Conservation (phyloP, 495 filamentous ascomycete genomes). For the Aspergillus egyptiacus region DNA sequence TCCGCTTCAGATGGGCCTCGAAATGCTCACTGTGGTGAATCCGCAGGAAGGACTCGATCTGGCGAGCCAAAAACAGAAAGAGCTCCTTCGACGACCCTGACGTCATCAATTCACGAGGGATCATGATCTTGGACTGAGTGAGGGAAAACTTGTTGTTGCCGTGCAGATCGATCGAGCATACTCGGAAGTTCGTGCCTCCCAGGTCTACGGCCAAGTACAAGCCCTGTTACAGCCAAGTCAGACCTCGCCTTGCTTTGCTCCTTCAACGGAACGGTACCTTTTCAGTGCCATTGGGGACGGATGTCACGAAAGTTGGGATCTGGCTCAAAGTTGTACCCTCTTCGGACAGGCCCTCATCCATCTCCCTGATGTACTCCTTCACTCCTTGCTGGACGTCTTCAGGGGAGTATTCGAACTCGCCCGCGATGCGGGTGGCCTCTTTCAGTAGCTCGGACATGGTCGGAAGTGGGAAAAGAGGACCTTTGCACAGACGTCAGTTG, state of each 20-base stretch:
- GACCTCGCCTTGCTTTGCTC: neutral
- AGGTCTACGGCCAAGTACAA: conserved; percentile 94
- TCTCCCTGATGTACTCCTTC: conserved; percentile 76
- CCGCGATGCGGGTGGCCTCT: conserved; percentile 70
- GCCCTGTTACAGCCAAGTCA: conserved; percentile 50
- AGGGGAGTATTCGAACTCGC: conserved; percentile 79
- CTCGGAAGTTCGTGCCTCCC: conserved; percentile 95
- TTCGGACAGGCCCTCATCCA: conserved; percentile 78
- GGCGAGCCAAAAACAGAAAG: conserved; percentile 87
- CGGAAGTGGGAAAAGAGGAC: conserved; percentile 6
- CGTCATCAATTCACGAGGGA: conserved; percentile 84
- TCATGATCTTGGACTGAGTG: conserved; percentile 84
- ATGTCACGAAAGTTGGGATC: conserved; percentile 95
- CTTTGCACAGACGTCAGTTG: conserved; percentile 1
- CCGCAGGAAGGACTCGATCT: conserved; percentile 81
- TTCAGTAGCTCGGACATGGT: conserved; percentile 53
- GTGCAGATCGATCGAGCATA: conserved; percentile 87
- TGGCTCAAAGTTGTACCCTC: conserved; percentile 79
- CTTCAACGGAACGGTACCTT: conserved; percentile 47
- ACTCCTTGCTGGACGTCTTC: conserved; percentile 74
- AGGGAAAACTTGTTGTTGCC: conserved; percentile 90
- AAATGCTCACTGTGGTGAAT: conserved; percentile 89
- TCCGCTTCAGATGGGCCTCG: conserved; percentile 56
- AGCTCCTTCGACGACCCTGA: conserved; percentile 81
- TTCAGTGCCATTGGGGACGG: conserved; percentile 94